phyloP scores from a whole-genome alignment of 2,329 filamentous ascomycete genomes.

The Colletotrichum noveboracense region DNA sequence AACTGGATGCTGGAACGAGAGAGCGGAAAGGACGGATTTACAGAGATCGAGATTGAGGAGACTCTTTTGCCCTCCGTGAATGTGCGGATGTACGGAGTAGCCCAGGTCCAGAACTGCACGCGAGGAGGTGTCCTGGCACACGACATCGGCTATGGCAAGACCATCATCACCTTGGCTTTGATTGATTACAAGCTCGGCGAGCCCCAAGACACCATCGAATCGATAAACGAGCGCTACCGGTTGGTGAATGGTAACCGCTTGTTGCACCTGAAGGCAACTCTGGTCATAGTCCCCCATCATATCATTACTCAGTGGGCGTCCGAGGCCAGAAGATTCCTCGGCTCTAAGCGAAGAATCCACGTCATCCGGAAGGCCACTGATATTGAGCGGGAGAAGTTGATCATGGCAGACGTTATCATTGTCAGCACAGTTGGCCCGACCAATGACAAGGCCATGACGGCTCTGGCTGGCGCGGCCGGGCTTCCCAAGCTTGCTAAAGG shows the following conservation, averaged over 20 bases:
- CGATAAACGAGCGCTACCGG: slow-evolving; percentile 18
- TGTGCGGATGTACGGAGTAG: slow-evolving; percentile 37
- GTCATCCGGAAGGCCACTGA: slow-evolving; percentile 25
- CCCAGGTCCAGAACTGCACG: slow-evolving; percentile 28
- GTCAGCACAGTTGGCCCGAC: slow-evolving; percentile 26
- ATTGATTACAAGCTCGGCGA: slow-evolving; percentile 30
- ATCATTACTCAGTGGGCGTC: slow-evolving; percentile 43
- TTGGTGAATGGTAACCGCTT: background rate
- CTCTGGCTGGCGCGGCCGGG: slow-evolving; percentile 9
- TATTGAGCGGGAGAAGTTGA: slow-evolving; percentile 22
- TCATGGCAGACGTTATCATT: slow-evolving; percentile 42
- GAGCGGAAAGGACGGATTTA: slow-evolving; percentile 28
- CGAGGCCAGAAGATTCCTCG: slow-evolving; percentile 38
- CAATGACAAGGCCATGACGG: background rate
- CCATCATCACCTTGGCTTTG: slow-evolving; percentile 43
- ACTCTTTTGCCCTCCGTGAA: slow-evolving; percentile 34
- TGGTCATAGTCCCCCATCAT: slow-evolving; percentile 45
- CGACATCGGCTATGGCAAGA: slow-evolving; percentile 51
- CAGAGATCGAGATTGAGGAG: slow-evolving; percentile 44
- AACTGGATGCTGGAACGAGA: slow-evolving; percentile 31
- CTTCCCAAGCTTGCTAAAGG: background rate
- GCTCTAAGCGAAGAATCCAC: slow-evolving; percentile 24
- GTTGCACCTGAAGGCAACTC: slow-evolving; percentile 35
- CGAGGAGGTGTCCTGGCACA: slow-evolving; percentile 47
- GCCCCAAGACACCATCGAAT: slow-evolving; percentile 15